These are phyloP conservation scores for Botrytis medusae DNA, from an alignment of 2,329 filamentous ascomycete species.

Conservation along the genomic window DNA sequence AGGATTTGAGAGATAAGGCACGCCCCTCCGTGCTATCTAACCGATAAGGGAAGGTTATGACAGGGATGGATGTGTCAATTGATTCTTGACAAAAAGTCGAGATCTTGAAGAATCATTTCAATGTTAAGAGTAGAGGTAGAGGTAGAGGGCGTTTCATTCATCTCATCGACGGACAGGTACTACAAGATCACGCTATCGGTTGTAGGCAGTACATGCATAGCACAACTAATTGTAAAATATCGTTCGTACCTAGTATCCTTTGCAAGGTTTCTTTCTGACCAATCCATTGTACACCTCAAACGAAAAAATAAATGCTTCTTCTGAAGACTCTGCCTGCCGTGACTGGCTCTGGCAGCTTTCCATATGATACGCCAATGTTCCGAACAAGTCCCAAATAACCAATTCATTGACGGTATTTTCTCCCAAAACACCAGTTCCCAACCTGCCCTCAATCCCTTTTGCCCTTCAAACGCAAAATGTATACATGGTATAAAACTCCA, in stretches of 20 bases:
- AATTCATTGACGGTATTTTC: not conserved
- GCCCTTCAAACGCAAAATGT: not conserved
- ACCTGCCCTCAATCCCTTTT: not conserved
- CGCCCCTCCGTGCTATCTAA: not conserved
- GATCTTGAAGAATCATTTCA: not conserved
- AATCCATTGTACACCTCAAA: not conserved
- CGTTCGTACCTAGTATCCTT: not conserved
- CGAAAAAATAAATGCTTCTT: not conserved
- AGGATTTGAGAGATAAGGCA: conserved; percentile 2
- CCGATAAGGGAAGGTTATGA: conserved; percentile 7
- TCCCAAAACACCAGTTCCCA: conserved; percentile 3
- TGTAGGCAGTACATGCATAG: not conserved
- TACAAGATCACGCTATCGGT: not conserved
- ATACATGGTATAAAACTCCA: conserved; percentile 21
- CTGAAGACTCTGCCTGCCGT: not conserved
- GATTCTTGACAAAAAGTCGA: not conserved
- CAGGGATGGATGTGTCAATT: conserved; percentile 15
- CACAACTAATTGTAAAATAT: not conserved
- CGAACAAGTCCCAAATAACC: not conserved
- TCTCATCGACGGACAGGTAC: not conserved
- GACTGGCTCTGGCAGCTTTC: not conserved
- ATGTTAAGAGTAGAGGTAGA: not conserved
- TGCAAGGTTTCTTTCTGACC: not conserved
- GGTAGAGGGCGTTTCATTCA: not conserved
- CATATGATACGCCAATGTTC: not conserved